Percentiles rank a stretch among this genome's conserved stretches.
phyloP scores from a whole-genome alignment of 148 eudicot genomes.

The Fagopyrum homotropicum region DNA sequence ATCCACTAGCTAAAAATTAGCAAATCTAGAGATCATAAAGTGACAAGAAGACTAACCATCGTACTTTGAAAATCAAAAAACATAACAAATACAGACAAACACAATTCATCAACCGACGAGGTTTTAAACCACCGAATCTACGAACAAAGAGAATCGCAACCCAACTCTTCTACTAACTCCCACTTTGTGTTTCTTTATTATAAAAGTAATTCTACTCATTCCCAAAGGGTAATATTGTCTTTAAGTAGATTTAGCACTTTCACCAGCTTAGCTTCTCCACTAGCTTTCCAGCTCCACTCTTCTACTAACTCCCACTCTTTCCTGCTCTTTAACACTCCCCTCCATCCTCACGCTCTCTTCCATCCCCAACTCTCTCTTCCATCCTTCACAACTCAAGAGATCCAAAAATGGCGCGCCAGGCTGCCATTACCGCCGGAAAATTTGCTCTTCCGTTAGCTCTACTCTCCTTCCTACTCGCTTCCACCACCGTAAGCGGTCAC shows the following conservation, averaged over 20 bases:
- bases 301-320: not conserved
- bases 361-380: slow-evolving; percentile 4
- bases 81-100: too few relatives aligned
- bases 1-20: too few relatives aligned
- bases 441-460: slow-evolving; percentile 16
- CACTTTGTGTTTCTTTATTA: not conserved
- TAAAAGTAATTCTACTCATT: not conserved
- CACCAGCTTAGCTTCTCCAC: slow-evolving; percentile 12
- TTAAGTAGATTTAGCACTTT: not conserved
- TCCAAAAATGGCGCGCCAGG: slow-evolving; percentile 32
- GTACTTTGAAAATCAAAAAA: too few relatives aligned
- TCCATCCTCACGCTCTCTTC: not conserved
- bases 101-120: too few relatives aligned
- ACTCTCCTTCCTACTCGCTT: slow-evolving; percentile 8
- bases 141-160: too few relatives aligned
- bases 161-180: not conserved
- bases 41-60: too few relatives aligned
- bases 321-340: slow-evolving; percentile 8
- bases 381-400: not conserved
- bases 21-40: too few relatives aligned
- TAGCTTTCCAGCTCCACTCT: not conserved
- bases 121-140: too few relatives aligned
- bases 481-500: slow-evolving; percentile 31
- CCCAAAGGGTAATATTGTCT: not conserved
- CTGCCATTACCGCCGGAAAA: slow-evolving; percentile 23